Conservation (phyloP, 1,139 yeast species). For the Lodderomyces parapsilosis region DNA sequence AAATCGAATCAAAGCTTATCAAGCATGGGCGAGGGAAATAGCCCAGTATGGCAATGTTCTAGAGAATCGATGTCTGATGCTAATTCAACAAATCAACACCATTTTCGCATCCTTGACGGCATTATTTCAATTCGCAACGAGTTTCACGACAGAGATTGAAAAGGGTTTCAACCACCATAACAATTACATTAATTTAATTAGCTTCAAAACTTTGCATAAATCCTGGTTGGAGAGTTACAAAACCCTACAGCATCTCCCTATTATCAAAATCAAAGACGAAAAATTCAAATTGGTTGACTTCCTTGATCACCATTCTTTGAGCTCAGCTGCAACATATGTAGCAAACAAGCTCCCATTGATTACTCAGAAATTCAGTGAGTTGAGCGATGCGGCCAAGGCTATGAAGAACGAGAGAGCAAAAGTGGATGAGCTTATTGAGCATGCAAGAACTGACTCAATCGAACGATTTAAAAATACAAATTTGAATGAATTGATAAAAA, state of each 20-base stretch:
- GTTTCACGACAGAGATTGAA: constrained; percentile 50
- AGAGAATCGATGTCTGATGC: constrained; percentile 21
- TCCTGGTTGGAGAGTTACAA: constrained; percentile 50
- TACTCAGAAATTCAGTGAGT: constrained; percentile 37
- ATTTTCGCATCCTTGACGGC: constrained; percentile 55
- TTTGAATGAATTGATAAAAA: constrained; percentile 6
- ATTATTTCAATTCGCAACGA: constrained; percentile 57
- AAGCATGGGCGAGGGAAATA: constrained; percentile 29
- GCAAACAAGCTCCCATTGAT: constrained; percentile 29
- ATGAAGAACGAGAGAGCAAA: constrained; percentile 28
- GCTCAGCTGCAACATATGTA: constrained; percentile 23
- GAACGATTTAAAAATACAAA: constrained; percentile 24
- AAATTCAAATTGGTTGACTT: constrained; percentile 21
- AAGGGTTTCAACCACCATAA: constrained; percentile 50
- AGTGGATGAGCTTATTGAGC: constrained; percentile 35
- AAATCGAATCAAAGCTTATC: constrained; percentile 17
- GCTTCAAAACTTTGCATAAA: constrained; percentile 44
- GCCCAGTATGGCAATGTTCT: constrained; percentile 19
- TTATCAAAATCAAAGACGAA: constrained; percentile 16
- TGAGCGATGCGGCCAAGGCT: constrained; percentile 29
- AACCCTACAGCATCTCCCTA: constrained; percentile 37
- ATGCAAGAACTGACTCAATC: constrained; percentile 35
- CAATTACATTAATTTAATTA: constrained; percentile 46
- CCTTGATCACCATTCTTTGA: constrained; percentile 27
- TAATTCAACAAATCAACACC: constrained; percentile 31